These are phyloP conservation scores for Leishmania mexicana DNA, from an alignment of 208 protist genomes.

Conservation along the genomic window DNA sequence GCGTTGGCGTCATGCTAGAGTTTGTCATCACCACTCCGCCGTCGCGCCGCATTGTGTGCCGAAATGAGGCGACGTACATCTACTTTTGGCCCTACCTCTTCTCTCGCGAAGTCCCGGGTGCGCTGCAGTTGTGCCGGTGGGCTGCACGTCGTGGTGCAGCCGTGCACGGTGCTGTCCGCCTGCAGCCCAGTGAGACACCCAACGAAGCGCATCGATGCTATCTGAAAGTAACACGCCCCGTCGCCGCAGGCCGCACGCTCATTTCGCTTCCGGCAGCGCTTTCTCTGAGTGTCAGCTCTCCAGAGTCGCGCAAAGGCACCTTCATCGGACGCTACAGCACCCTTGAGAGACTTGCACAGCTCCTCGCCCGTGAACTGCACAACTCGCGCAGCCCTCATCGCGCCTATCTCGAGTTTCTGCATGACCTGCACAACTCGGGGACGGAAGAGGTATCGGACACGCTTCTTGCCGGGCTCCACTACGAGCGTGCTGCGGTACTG, in stretches of 20 bases:
- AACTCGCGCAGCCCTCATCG: slow-evolving; percentile 57
- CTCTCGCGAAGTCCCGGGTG: slow-evolving; percentile 56
- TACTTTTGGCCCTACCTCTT: slow-evolving; percentile 81
- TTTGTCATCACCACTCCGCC: slow-evolving; percentile 36
- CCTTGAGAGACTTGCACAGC: slow-evolving; percentile 46
- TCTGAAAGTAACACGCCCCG: slow-evolving; percentile 45
- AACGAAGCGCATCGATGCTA: slow-evolving; percentile 24
- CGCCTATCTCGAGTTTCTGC: slow-evolving; percentile 81
- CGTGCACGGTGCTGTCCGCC: slow-evolving; percentile 59
- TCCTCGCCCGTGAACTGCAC: slow-evolving; percentile 78
- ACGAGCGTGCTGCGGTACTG: slow-evolving; percentile 26
- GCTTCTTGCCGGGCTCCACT: slow-evolving; percentile 9
- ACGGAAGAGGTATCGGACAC: slow-evolving; percentile 39
- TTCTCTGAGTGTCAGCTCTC: slow-evolving; percentile 27
- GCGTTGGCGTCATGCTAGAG: slow-evolving; percentile 41
- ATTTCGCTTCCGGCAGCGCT: slow-evolving; percentile 66
- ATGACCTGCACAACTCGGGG: slow-evolving; percentile 82
- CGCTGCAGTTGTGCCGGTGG: slow-evolving; percentile 66
- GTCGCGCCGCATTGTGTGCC: slow-evolving; percentile 62
- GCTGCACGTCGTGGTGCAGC: slow-evolving; percentile 63
- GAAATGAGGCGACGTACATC: slow-evolving; percentile 60
- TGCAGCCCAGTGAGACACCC: slow-evolving; percentile 31
- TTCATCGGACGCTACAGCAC: slow-evolving; percentile 35
- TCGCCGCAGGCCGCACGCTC: slow-evolving; percentile 47
- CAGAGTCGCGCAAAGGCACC: slow-evolving; percentile 15